Conservation (phyloP, 352 stramenopile species). For the Phytophthora rubi region DNA sequence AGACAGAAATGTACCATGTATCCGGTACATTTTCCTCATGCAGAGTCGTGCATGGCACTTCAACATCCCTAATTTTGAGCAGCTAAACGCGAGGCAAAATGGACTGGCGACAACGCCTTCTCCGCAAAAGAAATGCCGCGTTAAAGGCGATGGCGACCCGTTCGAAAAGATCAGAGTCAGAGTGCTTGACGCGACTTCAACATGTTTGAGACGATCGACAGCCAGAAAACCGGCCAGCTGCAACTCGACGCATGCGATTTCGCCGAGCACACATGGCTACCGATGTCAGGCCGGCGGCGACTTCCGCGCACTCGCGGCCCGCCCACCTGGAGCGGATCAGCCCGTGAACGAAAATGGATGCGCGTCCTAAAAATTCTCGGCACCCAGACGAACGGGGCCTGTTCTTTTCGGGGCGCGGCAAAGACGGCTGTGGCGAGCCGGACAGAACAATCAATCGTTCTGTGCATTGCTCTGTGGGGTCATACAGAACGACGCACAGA, state of each 20-base stretch:
- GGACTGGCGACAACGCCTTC: neutral
- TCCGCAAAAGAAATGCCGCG: neutral
- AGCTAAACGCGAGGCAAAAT: too few relatives aligned
- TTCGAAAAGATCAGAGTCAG: slow-evolving; percentile 16
- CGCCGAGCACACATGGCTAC: slow-evolving; percentile 23
- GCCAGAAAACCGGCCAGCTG: slow-evolving; percentile 15
- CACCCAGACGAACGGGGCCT: neutral
- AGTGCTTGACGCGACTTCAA: slow-evolving; percentile 1
- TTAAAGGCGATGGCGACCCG: neutral
- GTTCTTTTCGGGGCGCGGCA: neutral
- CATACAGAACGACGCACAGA: too few relatives aligned
- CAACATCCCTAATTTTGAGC: too few relatives aligned
- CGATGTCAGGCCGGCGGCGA: neutral
- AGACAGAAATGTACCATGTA: too few relatives aligned
- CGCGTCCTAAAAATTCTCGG: slow-evolving; percentile 15
- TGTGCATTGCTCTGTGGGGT: too few relatives aligned
- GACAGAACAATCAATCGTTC: too few relatives aligned
- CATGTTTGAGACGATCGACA: neutral
- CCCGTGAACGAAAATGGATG: slow-evolving; percentile 5
- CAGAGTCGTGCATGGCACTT: neutral
- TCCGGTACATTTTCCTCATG: neutral
- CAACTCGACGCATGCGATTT: slow-evolving; percentile 11
- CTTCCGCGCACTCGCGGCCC: neutral
- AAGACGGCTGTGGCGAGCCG: too few relatives aligned
- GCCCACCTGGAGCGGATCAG: neutral